Evolutionary conservation across 1,284 basidiomycete genomes (phyloP).

Genomic region (Cryptococcus sp.): DNA sequence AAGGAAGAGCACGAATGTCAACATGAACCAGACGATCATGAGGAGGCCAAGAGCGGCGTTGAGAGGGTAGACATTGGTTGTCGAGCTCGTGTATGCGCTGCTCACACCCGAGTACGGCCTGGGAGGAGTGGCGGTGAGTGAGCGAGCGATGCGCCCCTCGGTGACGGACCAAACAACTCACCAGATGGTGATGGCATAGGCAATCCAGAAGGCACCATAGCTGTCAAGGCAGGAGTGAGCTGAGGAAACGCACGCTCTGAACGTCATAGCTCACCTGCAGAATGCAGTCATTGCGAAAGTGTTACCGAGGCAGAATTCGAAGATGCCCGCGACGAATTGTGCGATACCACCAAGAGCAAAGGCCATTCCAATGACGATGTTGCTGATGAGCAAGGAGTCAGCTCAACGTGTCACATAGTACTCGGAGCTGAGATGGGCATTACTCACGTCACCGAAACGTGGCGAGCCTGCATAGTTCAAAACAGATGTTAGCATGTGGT

Average conservation of each 20-base stretch:
- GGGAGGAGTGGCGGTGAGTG: background rate
- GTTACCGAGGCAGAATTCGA: slow-evolving; percentile 63
- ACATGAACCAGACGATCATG: slow-evolving; percentile 27
- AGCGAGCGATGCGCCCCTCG: background rate
- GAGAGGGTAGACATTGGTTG: slow-evolving; percentile 48
- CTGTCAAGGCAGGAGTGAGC: slow-evolving; percentile 49
- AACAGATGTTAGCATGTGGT: no score
- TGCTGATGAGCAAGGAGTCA: slow-evolving; percentile 14
- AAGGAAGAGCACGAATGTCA: slow-evolving; percentile 44
- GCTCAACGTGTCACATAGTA: background rate
- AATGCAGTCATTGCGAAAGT: slow-evolving; percentile 65
- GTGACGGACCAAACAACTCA: background rate
- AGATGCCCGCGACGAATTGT: slow-evolving; percentile 58
- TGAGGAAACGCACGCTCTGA: background rate
- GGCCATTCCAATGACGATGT: slow-evolving; percentile 65
- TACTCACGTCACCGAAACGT: background rate
- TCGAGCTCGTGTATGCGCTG: slow-evolving; percentile 36
- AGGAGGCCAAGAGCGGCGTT: slow-evolving; percentile 46
- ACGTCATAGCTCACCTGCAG: slow-evolving; percentile 31
- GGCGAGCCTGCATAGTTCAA: background rate
- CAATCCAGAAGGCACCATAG: slow-evolving; percentile 79
- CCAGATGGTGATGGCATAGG: slow-evolving; percentile 59
- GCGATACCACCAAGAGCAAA: slow-evolving; percentile 74
- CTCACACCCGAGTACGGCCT: slow-evolving; percentile 55
- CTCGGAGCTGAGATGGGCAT: background rate